Conservation (phyloP, 495 filamentous ascomycete genomes). For the Acidiella bohemica region DNA sequence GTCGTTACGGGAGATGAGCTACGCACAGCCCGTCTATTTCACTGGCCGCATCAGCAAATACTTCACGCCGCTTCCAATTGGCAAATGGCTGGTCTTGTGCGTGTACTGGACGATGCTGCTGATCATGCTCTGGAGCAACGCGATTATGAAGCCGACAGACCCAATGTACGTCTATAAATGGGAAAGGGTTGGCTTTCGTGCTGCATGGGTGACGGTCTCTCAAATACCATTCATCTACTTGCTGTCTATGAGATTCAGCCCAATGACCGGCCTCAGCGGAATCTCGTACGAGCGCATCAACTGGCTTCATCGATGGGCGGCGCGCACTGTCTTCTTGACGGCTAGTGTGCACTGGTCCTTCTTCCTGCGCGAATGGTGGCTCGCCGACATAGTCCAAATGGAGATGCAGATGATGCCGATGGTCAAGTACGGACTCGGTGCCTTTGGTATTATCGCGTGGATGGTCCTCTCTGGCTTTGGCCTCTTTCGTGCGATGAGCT, state of each 20-base stretch:
- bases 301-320: conserved; percentile 25
- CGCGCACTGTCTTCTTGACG: conserved; percentile 20
- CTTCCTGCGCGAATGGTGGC: conserved; percentile 18
- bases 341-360: conserved; percentile 22
- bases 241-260: conserved; percentile 21
- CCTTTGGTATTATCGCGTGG: conserved; percentile 20
- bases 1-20: conserved; percentile 5
- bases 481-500: conserved; percentile 10
- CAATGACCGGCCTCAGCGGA: conserved; percentile 17
- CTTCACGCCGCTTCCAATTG: conserved; percentile 14
- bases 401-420: conserved; percentile 21
- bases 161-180: conserved; percentile 17
- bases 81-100: conserved; percentile 7
- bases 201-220: conserved; percentile 23
- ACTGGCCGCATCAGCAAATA: conserved; percentile 12
- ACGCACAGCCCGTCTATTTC: conserved; percentile 15
- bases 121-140: conserved; percentile 12
- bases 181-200: conserved; percentile 25
- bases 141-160: conserved; percentile 4
- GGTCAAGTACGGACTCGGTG: conserved; percentile 23
- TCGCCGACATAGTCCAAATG: conserved; percentile 18
- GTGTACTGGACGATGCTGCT: conserved; percentile 14
- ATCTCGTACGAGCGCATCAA: conserved; percentile 25
- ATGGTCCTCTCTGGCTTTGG: conserved; percentile 19
- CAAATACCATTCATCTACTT: conserved; percentile 24